phyloP scores from a whole-genome alignment of 768 basidiomycete genomes.

The Agaricus sinodeliciosus region DNA sequence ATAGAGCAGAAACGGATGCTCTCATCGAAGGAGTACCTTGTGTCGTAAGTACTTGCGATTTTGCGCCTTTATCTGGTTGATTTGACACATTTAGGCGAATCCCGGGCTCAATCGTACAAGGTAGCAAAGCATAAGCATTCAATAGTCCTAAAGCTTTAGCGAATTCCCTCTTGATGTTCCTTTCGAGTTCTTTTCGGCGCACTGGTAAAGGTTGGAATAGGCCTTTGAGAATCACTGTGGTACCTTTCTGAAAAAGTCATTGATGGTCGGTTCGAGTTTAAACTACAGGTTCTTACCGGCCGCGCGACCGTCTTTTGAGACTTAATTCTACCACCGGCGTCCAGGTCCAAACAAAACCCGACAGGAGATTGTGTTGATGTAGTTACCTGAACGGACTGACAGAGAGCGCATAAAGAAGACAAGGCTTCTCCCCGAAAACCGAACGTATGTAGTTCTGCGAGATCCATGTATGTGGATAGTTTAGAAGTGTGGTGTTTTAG shows the following conservation, averaged over 20 bases:
- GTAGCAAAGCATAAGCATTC: conserved; percentile 85
- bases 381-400: conserved; percentile 58
- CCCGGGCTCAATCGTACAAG: conserved; percentile 67
- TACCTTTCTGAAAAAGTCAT: conserved; percentile 61
- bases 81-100: conserved; percentile 74
- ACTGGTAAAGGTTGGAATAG: conserved; percentile 85
- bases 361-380: conserved; percentile 78
- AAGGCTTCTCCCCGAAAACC: conserved; percentile 97
- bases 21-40: conserved; percentile 57
- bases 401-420: conserved; percentile 85
- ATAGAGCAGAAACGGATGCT: conserved; percentile 65
- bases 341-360: conserved; percentile 75
- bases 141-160: conserved; percentile 77
- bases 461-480: conserved; percentile 66
- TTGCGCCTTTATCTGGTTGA: conserved; percentile 67
- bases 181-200: conserved; percentile 83
- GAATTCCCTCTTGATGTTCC: conserved; percentile 87
- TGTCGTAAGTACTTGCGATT: conserved; percentile 66
- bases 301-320: conserved; percentile 63
- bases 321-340: conserved; percentile 53
- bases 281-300: conserved; percentile 39
- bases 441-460: conserved; percentile 70
- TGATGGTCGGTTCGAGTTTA: not conserved
- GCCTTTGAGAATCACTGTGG: conserved; percentile 65
- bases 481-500: conserved; percentile 96